A percentile compares a stretch with the other conserved stretches of the same genome.
Conservation (phyloP, 1,284 basidiomycete species). For the Neolentinus lepideus region DNA sequence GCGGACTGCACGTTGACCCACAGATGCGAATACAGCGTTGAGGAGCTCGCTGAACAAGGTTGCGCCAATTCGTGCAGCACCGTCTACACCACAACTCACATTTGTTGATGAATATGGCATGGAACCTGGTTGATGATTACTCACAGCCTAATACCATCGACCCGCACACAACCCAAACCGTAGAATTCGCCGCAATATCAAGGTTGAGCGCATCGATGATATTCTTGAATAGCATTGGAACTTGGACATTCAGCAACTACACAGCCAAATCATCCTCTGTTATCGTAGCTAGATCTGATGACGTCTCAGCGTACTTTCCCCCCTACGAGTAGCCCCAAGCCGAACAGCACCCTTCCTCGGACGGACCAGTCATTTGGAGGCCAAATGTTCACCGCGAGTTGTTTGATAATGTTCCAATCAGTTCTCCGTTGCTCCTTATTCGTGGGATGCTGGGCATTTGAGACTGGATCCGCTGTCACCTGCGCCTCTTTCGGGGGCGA, state of each 20-base stretch:
- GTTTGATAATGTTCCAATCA: conserved; percentile 65
- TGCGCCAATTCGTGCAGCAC: conserved; percentile 84
- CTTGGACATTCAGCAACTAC: conserved; percentile 91
- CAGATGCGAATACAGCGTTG: conserved; percentile 95
- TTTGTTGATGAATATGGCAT: neutral
- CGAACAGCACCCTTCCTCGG: conserved; percentile 74
- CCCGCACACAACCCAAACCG: conserved; percentile 90
- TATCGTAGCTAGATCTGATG: neutral
- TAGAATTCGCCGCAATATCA: conserved; percentile 69
- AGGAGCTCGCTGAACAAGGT: conserved; percentile 88
- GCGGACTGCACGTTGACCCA: conserved; percentile 91
- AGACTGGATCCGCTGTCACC: neutral
- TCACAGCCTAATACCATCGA: conserved; percentile 86
- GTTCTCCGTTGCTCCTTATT: conserved; percentile 49
- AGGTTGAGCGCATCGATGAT: conserved; percentile 90
- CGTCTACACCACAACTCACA: conserved; percentile 50
- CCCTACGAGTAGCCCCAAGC: conserved; percentile 74
- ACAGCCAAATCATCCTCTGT: conserved; percentile 1
- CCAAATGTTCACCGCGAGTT: conserved; percentile 65
- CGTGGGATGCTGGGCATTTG: conserved; percentile 4
- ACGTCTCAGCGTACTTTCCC: conserved; percentile 65
- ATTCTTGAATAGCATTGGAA: conserved; percentile 91
- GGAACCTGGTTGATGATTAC: conserved; percentile 21
- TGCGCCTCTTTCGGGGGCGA: neutral
- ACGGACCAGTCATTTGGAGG: conserved; percentile 73